Base-by-base conservation (phyloP, 306 rosid genomes). In the Cicer bijugum region DNA sequence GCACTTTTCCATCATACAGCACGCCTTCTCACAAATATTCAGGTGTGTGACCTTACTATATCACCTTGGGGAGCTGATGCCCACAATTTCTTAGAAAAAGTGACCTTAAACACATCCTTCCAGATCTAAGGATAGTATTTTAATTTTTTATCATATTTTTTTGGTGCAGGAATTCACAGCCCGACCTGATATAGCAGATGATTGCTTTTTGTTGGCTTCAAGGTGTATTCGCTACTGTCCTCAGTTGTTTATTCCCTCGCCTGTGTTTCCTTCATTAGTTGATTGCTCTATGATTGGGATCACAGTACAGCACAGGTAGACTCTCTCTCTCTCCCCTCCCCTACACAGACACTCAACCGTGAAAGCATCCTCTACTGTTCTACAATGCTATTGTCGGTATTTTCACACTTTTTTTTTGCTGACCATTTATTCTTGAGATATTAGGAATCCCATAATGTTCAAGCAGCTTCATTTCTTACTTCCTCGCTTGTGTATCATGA, bases 161-260 rank as follows among this genome's bases (percentile, higher is more conserved):
- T 46, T 55, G 71, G 72, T 85, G 63, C 91, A 95, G 99, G 99
- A 95, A 80, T 95, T 95, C 84, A 95, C 99, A 76, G 92, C 97
- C 15, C 88, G 99, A 82, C 99, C 99, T 61, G 99, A 95, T 83
- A 90, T 95, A 76, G 99, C 97, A 57, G 99, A 95, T 90, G 99
- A 95, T 82, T 95, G 99, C 75, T 95, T 95, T 79, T 78, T 95
- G 81, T 82, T 95, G 89, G 99, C 99, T 51, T 95, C 99, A 1
- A 90, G 99, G 83, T 95, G 99, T 86, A 92, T 95, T 78, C 99
- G 99, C 39, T 95, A 95, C 84, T 95, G 99, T 81, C 97, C 99
- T 58, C 97, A 88, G 76, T 82, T 95, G 63, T 95, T 95, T 83
- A 86, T 95, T 78, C 99, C 97, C 50, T 95, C 99, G 4, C 78